Percentiles rank a stretch among this genome's conserved stretches.
phyloP scores from a whole-genome alignment of 2,329 filamentous ascomycete species.

The Ceratocystiopsis brevicomis region DNA sequence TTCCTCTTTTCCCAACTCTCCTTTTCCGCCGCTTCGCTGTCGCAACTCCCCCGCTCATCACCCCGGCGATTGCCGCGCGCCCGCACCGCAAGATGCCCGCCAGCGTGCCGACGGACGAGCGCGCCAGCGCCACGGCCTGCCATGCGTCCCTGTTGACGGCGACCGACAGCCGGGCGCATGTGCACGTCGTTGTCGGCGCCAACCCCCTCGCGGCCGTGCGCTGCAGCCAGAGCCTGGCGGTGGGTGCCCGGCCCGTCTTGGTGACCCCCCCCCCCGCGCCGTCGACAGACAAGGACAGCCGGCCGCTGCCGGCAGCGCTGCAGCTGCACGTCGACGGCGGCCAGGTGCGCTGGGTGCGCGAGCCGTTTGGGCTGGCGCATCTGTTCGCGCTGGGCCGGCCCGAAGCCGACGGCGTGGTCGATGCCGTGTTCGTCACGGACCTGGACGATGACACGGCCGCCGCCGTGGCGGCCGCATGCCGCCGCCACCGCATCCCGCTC shows the following conservation, averaged over 20 bases:
- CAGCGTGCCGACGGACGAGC: too few species aligned
- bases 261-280: slow-evolving; percentile 40
- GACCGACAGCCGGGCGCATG: slow-evolving; percentile 46
- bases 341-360: slow-evolving; percentile 45
- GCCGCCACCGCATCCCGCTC: slow-evolving; percentile 65
- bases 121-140: slow-evolving; percentile 2
- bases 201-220: slow-evolving; percentile 75
- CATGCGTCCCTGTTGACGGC: slow-evolving; percentile 47
- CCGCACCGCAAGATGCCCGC: too few species aligned
- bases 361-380: slow-evolving; percentile 50
- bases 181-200: slow-evolving; percentile 73
- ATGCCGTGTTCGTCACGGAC: slow-evolving; percentile 74
- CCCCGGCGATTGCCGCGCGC: too few species aligned
- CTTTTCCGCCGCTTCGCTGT: too few species aligned
- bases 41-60: too few species aligned
- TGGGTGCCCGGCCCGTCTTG: slow-evolving; percentile 64
- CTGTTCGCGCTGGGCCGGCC: slow-evolving; percentile 59
- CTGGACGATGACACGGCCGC: slow-evolving; percentile 10
- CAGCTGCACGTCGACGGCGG: slow-evolving; percentile 47
- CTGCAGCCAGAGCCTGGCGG: slow-evolving; percentile 59
- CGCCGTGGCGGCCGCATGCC: slow-evolving; percentile 58
- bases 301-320: slow-evolving; percentile 31
- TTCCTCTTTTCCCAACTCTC: too few species aligned
- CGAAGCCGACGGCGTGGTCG: slow-evolving; percentile 61
- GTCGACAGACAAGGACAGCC: slow-evolving; percentile 19